phyloP scores from a whole-genome alignment of 1,139 yeast species.

The Eremothecium cymbalariae region DNA sequence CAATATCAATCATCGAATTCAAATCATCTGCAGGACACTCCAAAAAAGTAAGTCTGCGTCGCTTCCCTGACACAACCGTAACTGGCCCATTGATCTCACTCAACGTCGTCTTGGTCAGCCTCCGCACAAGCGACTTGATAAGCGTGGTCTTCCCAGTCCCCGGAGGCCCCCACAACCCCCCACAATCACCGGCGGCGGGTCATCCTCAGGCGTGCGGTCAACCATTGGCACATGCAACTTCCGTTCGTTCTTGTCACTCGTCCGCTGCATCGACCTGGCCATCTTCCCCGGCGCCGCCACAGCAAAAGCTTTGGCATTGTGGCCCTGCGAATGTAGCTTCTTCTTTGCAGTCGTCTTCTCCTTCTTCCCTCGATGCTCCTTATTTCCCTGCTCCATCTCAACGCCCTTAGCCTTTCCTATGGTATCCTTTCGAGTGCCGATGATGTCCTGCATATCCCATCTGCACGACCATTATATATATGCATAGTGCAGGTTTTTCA shows the following conservation, averaged over 20 bases:
- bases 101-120: constrained; percentile 82
- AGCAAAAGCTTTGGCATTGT: constrained; percentile 90
- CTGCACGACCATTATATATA: not conserved
- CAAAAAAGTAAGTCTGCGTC: constrained; percentile 84
- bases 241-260: constrained; percentile 79
- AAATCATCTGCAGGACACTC: constrained; percentile 84
- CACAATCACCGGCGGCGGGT: constrained; percentile 92
- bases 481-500: constrained; percentile 5
- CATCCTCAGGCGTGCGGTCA: constrained; percentile 94
- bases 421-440: not conserved
- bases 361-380: constrained; percentile 51
- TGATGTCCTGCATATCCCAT: not conserved
- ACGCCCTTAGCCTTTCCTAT: not conserved
- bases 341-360: constrained; percentile 64
- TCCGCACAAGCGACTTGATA: constrained; percentile 77
- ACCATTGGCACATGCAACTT: constrained; percentile 95
- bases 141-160: constrained; percentile 97
- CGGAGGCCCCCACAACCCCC: constrained; percentile 98
- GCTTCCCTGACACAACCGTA: constrained; percentile 94
- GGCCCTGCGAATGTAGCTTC: constrained; percentile 85
- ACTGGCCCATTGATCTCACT: constrained; percentile 91
- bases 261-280: constrained; percentile 74
- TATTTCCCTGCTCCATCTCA: constrained; percentile 44
- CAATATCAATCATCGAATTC: constrained; percentile 93
- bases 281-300: constrained; percentile 86